phyloP scores from a whole-genome alignment of 257 asterid species.

The Jasminum sambac region DNA sequence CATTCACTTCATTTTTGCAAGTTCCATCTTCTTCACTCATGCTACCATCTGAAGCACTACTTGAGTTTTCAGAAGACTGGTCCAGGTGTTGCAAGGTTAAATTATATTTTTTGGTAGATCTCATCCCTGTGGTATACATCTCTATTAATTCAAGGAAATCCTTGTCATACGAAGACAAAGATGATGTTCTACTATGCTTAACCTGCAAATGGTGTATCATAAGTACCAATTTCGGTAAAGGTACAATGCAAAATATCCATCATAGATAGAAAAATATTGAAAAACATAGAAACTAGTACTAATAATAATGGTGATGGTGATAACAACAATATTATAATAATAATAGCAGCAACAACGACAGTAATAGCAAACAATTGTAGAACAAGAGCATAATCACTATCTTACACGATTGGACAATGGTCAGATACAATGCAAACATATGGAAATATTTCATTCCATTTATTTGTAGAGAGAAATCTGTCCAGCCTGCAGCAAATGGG shows the following conservation, averaged over 20 bases:
- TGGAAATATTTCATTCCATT: too few species aligned
- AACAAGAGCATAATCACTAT: too few species aligned
- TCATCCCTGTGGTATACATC: conserved; percentile 39
- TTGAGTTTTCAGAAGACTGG: conserved; percentile 27
- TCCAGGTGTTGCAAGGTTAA: conserved; percentile 29
- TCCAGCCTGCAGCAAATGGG: too few species aligned
- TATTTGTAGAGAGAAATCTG: too few species aligned
- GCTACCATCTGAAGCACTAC: conserved; percentile 28
- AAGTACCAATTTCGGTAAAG: conserved; percentile 3
- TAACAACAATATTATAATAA: background rate
- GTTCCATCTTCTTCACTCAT: conserved; percentile 32
- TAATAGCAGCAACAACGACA: conserved; percentile 11
- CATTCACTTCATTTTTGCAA: conserved; percentile 19
- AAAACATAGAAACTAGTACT: too few species aligned
- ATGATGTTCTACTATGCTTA: conserved; percentile 65
- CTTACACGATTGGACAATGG: too few species aligned
- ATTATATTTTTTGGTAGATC: conserved; percentile 23
- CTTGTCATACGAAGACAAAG: conserved; percentile 53
- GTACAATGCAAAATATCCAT: conserved; percentile 4
- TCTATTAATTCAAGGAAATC: conserved; percentile 56
- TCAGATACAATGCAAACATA: too few species aligned
- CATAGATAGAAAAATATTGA: too few species aligned
- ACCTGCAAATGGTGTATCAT: conserved; percentile 47
- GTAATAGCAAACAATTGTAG: background rate
- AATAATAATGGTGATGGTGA: background rate